Conservation (phyloP, 345 rosid species). For the Lumnitzera racemosa region DNA sequence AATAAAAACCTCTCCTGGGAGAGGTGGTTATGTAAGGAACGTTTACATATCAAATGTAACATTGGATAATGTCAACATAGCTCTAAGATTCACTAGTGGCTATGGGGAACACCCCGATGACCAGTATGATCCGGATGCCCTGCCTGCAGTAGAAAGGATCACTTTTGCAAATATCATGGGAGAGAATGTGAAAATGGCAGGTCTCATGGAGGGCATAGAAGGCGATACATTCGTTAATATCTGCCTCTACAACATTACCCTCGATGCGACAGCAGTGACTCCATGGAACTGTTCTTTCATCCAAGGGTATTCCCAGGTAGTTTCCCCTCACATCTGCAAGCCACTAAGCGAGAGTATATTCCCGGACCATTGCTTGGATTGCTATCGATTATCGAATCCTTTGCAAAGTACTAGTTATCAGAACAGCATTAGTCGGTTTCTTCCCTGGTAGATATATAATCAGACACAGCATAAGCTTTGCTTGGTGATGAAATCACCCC, state of each 20-base stretch:
- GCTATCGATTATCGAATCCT: conserved; percentile 45
- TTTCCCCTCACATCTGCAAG: conserved; percentile 69
- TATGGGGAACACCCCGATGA: conserved; percentile 93
- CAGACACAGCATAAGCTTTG: conserved; percentile 9
- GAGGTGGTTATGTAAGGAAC: conserved; percentile 91
- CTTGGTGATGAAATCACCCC: conserved; percentile 15
- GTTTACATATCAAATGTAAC: conserved; percentile 54
- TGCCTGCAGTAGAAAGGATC: conserved; percentile 59
- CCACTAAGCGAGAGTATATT: conserved; percentile 45
- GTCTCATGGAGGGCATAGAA: conserved; percentile 78
- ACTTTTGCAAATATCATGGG: conserved; percentile 72
- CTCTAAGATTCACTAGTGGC: conserved; percentile 60
- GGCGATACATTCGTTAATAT: conserved; percentile 58
- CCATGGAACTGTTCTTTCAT: conserved; percentile 81
- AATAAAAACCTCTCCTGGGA: conserved; percentile 83
- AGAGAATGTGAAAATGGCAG: conserved; percentile 53
- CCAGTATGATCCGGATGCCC: conserved; percentile 54
- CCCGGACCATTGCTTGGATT: conserved; percentile 55
- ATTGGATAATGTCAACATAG: conserved; percentile 47
- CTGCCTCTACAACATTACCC: conserved; percentile 64
- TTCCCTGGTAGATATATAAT: conserved; percentile 53
- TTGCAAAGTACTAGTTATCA: conserved; percentile 29
- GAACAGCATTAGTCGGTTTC: conserved; percentile 43
- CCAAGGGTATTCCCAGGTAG: conserved; percentile 68
- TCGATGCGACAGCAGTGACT: conserved; percentile 32